Evolutionary conservation across 495 filamentous ascomycete species (phyloP), one percentile per base, ranked within the genome.

Genomic region (Amniculicola lignicola): DNA sequence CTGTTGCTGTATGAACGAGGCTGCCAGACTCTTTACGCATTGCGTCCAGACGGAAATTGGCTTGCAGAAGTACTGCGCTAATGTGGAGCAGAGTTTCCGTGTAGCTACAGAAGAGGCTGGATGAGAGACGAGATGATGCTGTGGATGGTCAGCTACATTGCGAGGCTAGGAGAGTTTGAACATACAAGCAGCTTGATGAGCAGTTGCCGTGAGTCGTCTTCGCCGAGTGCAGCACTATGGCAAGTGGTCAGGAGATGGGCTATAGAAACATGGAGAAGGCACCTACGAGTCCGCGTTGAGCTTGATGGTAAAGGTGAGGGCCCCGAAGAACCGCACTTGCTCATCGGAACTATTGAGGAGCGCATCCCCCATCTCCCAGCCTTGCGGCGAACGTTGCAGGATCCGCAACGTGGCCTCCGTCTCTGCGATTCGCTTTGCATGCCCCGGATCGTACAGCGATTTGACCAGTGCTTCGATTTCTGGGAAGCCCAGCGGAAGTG

Each of bases 271-370:
- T 23, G 3, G 9, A 46, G 0, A 11, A 18, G 25, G n/a, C 10
- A 61, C 71, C 44, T 72, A 88, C 88, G 81, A 87, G 66, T 92
- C 87, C 28, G 81, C 79, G 60, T 96, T 96, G 43, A 96, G 76
- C 72, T 96, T 96, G 41, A 96, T 84, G 14, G 85, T 93, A 63
- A 95, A 89, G 0, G 91, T 96, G 55, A 95, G 76, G 25, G 92
- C 93, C n/a, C 87, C 93, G 68, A 90, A 96, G 74, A 96, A 98
- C 35, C 86, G 82, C 63, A 90, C 82, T 44, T 90, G 82, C 24
- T 84, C 78, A 61, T 83, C 81, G 2, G 78, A 72, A 55, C 77
- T 81, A 25, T 72, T 65, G 16, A 95, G 72, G 11, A 97, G 77
- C 15, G 77, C 78, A 63, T 90, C 81, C 7, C 89, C 90, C 14